Evolutionary conservation across 1,284 basidiomycete species (phyloP).

Genomic region (Testicularia cyperi): DNA sequence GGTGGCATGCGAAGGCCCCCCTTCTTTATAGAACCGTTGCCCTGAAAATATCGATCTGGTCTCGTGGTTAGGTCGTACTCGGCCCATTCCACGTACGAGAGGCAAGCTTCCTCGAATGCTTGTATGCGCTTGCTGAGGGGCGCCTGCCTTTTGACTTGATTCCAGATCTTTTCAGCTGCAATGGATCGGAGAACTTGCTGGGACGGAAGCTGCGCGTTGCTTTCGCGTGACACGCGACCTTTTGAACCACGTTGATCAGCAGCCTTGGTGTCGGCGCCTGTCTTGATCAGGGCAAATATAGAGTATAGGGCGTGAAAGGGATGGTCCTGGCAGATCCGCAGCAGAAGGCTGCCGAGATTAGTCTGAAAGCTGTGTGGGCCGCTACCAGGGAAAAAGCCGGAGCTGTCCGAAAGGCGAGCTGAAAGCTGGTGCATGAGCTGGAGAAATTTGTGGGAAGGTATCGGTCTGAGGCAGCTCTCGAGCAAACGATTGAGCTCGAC

Average conservation of each 20-base stretch:
- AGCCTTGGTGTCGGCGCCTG: slow-evolving; percentile 26
- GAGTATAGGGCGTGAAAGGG: slow-evolving; percentile 93
- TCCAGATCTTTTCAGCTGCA: slow-evolving; percentile 73
- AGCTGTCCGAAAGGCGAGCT: slow-evolving; percentile 70
- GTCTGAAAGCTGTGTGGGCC: slow-evolving; percentile 64
- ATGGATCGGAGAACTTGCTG: slow-evolving; percentile 63
- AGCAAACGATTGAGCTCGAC: slow-evolving; percentile 66
- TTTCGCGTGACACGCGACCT: slow-evolving; percentile 4
- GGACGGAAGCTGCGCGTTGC: slow-evolving; percentile 5
- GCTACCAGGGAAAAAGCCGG: no score
- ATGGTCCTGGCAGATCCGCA: slow-evolving; percentile 81
- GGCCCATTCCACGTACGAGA: slow-evolving; percentile 80
- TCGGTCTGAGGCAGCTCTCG: slow-evolving; percentile 65
- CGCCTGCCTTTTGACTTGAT: slow-evolving; percentile 65
- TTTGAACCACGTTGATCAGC: slow-evolving; percentile 6
- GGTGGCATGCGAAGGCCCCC: slow-evolving; percentile 30
- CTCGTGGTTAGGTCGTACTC: slow-evolving; percentile 64
- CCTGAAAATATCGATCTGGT: slow-evolving; percentile 23
- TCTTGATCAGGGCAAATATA: slow-evolving; percentile 68
- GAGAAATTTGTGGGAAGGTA: slow-evolving; percentile 87
- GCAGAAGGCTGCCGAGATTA: slow-evolving; percentile 70
- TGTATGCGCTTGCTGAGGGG: slow-evolving; percentile 62
- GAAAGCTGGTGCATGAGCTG: slow-evolving; percentile 89
- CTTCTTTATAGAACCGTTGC: slow-evolving; percentile 27
- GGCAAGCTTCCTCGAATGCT: slow-evolving; percentile 71